phyloP scores from a whole-genome alignment of 2,329 filamentous ascomycete species.

The Ascomycota sp. region DNA sequence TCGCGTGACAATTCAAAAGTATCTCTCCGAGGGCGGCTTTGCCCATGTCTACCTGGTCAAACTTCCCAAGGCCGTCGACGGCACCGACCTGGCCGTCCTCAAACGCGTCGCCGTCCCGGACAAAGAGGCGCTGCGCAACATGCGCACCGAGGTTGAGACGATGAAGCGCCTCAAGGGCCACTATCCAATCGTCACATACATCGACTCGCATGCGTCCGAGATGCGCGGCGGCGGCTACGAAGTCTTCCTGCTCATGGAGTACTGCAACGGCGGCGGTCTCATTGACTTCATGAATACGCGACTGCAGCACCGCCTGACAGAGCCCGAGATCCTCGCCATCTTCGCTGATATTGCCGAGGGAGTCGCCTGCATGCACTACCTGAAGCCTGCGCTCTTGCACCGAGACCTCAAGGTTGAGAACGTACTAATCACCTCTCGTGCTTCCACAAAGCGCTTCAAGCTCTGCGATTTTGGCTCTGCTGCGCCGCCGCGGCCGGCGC shows the following conservation, averaged over 20 bases:
- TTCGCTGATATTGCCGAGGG: slow-evolving; percentile 92
- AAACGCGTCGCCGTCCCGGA: slow-evolving; percentile 94
- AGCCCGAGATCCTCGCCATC: slow-evolving; percentile 93
- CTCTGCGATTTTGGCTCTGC: slow-evolving; percentile 95
- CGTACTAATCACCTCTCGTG: slow-evolving; percentile 61
- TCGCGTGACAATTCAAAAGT: slow-evolving; percentile 85
- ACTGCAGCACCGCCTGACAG: slow-evolving; percentile 84
- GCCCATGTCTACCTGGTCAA: slow-evolving; percentile 96
- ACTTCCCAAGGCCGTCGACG: slow-evolving; percentile 55
- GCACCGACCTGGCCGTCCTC: slow-evolving; percentile 64
- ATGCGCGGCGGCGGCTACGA: slow-evolving; percentile 85
- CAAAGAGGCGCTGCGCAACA: slow-evolving; percentile 80
- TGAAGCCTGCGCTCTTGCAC: slow-evolving; percentile 81
- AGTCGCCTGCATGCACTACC: slow-evolving; percentile 96
- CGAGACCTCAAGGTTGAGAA: slow-evolving; percentile 97
- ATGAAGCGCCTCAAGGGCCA: slow-evolving; percentile 99
- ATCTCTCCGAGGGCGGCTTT: slow-evolving; percentile 94
- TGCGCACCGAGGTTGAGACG: slow-evolving; percentile 97
- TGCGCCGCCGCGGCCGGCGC: slow-evolving; percentile 63
- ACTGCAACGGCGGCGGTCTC: slow-evolving; percentile 78
- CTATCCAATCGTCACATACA: slow-evolving; percentile 88
- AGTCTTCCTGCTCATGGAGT: slow-evolving; percentile 97
- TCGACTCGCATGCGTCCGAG: slow-evolving; percentile 94
- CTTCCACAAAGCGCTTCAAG: slow-evolving; percentile 62
- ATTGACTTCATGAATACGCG: slow-evolving; percentile 99